Evolutionary conservation across 1,284 basidiomycete species (phyloP).

Genomic region (Wallemia hederae): DNA sequence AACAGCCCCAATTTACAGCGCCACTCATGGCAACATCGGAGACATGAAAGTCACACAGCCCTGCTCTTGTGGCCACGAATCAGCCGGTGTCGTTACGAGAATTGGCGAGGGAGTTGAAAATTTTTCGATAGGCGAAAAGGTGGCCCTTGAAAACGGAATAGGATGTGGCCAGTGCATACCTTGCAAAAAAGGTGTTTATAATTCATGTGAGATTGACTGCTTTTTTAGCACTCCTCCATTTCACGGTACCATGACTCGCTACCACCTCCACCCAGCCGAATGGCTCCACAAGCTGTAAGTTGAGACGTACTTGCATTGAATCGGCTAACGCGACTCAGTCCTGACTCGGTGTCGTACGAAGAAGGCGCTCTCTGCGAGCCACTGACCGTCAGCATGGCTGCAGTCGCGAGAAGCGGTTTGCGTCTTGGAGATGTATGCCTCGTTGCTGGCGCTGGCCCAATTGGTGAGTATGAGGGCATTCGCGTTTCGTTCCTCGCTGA

Average conservation of each 20-base stretch:
- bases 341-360: slow-evolving; percentile 20
- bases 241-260: slow-evolving; percentile 20
- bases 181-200: slow-evolving; percentile 11
- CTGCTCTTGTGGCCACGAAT: slow-evolving; percentile 17
- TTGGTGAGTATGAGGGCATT: slow-evolving; percentile 10
- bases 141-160: slow-evolving; percentile 24
- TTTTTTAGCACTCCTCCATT: slow-evolving; percentile 23
- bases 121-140: slow-evolving; percentile 13
- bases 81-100: slow-evolving; percentile 19
- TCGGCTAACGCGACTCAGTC: no score
- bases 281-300: slow-evolving; percentile 25
- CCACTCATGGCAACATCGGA: slow-evolving; percentile 15
- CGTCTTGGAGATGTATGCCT: slow-evolving; percentile 20
- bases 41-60: slow-evolving; percentile 1
- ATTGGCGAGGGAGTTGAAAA: slow-evolving; percentile 18
- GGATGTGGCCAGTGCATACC: slow-evolving; percentile 26
- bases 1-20: no score
- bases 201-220: slow-evolving; percentile 7
- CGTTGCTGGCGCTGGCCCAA: slow-evolving; percentile 13
- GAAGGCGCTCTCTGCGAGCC: slow-evolving; percentile 25
- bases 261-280: slow-evolving; percentile 23
- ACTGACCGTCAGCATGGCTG: slow-evolving; percentile 23
- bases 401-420: slow-evolving; percentile 21
- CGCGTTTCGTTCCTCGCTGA: no score
- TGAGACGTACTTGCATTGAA: no score